phyloP scores from a whole-genome alignment of 306 rosid genomes.

The Prunus padus region DNA sequence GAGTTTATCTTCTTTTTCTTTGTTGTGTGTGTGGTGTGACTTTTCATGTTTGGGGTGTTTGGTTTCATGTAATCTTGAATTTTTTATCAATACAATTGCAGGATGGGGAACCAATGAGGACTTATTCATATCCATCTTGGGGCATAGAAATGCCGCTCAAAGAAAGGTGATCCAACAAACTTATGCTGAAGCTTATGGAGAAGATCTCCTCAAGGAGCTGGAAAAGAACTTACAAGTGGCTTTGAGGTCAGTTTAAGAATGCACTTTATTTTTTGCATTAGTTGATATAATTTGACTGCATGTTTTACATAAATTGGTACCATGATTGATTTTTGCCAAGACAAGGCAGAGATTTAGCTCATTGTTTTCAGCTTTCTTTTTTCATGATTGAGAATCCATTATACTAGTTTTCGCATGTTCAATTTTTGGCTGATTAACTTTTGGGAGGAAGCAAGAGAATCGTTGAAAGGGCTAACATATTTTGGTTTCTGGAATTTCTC shows the following conservation, averaged over 20 bases:
- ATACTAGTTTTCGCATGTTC: neutral
- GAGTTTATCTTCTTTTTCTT: neutral
- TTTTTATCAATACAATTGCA: constrained; percentile 7
- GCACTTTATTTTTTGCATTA: neutral
- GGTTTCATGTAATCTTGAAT: neutral
- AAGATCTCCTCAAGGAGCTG: constrained; percentile 51
- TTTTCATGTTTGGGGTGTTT: neutral
- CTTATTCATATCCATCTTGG: constrained; percentile 49
- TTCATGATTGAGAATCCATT: too few relatives aligned
- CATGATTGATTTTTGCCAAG: neutral
- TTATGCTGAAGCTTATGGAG: constrained; percentile 38
- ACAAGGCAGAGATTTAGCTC: neutral
- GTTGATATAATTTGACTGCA: neutral
- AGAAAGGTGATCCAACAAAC: constrained; percentile 35
- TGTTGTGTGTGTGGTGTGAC: too few relatives aligned
- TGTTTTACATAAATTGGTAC: neutral
- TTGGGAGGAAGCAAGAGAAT: neutral
- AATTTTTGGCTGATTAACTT: neutral
- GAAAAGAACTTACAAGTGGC: constrained; percentile 57
- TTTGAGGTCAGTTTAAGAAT: constrained; percentile 46
- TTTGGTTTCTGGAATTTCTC: neutral
- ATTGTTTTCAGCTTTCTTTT: neutral
- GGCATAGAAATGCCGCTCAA: constrained; percentile 52
- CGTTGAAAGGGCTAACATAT: neutral
- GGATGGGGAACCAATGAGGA: constrained; percentile 68